A percentile compares a stretch with the other conserved stretches of the same genome.
Conservation (phyloP, 2,329 filamentous ascomycete species). For the Daldinia sp. region DNA sequence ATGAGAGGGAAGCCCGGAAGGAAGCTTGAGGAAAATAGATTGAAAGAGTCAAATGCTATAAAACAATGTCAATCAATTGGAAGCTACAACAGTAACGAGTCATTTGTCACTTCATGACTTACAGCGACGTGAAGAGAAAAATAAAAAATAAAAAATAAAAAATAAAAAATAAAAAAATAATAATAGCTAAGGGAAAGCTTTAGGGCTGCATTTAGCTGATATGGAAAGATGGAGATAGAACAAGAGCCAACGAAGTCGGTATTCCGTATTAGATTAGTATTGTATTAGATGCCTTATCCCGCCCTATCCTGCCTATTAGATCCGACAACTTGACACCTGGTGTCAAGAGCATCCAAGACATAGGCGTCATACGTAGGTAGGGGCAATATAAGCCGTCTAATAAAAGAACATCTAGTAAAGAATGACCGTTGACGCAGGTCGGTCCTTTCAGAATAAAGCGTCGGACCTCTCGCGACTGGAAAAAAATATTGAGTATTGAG, state of each 20-base stretch:
- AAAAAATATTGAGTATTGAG: slow-evolving; percentile 8
- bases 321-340: slow-evolving; percentile 13
- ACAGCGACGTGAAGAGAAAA: slow-evolving; percentile 45
- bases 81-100: slow-evolving; percentile 32
- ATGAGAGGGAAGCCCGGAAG: slow-evolving; percentile 1
- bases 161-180: neutral
- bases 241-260: slow-evolving; percentile 20
- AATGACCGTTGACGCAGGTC: slow-evolving; percentile 21
- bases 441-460: slow-evolving; percentile 18
- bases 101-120: slow-evolving; percentile 39
- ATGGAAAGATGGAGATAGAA: slow-evolving; percentile 22
- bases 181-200: slow-evolving; percentile 8
- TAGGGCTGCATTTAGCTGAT: slow-evolving; percentile 27
- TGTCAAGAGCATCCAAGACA: slow-evolving; percentile 14
- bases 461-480: slow-evolving; percentile 17
- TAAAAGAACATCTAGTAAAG: slow-evolving; percentile 13
- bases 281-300: neutral
- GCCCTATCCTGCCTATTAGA: too few species aligned
- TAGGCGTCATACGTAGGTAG: too few species aligned
- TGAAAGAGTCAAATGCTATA: slow-evolving; percentile 38
- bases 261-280: neutral
- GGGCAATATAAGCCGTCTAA: too few species aligned
- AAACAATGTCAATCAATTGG: slow-evolving; percentile 41
- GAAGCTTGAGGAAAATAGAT: slow-evolving; percentile 17
- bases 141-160: neutral